Evolutionary conservation across 225 moss, liverwort and hornwort species (phyloP).

Genomic region (Takakia lepidozioides): DNA sequence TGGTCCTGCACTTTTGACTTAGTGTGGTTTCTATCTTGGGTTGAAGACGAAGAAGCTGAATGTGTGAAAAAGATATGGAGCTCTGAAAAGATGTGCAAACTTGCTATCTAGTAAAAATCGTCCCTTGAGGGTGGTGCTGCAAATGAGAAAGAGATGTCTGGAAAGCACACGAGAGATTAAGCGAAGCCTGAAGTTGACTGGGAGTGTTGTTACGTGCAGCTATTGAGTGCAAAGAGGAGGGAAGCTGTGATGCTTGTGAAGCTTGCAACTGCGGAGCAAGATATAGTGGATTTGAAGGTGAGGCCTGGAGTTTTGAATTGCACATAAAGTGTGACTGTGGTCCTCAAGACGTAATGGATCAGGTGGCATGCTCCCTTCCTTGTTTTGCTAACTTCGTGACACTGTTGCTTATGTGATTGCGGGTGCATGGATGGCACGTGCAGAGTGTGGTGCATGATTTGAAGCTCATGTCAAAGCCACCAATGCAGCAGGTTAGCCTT

Average conservation of each 20-base stretch:
- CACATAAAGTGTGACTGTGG: not conserved
- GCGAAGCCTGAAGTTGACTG: no score
- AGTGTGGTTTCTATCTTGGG: no score
- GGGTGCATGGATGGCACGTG: slow-evolving; percentile 10
- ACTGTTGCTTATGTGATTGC: slow-evolving; percentile 3
- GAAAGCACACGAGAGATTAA: no score
- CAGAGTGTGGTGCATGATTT: slow-evolving; percentile 84
- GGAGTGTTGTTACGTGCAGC: slow-evolving; percentile 24
- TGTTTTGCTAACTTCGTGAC: slow-evolving; percentile 3
- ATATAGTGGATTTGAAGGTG: slow-evolving; percentile 90
- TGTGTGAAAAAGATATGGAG: no score
- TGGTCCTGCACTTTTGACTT: no score
- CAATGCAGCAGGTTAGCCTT: slow-evolving; percentile 84
- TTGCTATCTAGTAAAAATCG: no score
- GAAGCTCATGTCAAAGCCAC: slow-evolving; percentile 84
- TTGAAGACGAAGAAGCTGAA: no score
- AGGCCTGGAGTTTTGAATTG: not conserved
- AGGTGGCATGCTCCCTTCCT: not conserved
- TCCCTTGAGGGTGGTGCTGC: no score
- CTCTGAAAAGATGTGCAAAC: no score
- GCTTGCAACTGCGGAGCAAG: slow-evolving; percentile 76
- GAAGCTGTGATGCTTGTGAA: slow-evolving; percentile 81
- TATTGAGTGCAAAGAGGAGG: slow-evolving; percentile 70
- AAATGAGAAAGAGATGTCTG: no score
- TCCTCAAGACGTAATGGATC: not conserved